phyloP scores from a whole-genome alignment of 1,284 basidiomycete species.

The Cystobasidiaceae sp. region DNA sequence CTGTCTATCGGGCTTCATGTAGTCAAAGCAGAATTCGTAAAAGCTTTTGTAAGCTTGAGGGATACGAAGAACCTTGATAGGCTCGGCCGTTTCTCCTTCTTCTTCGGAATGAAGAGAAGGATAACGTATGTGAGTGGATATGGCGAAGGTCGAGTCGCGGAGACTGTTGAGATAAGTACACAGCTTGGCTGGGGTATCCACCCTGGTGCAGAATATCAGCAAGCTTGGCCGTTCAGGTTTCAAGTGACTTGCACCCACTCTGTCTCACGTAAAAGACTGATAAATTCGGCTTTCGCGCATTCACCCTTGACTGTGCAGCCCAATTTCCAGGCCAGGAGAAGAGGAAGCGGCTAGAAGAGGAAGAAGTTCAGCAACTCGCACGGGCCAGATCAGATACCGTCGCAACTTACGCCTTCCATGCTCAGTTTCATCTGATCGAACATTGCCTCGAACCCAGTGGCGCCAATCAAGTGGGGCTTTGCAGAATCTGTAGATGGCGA shows the following conservation, averaged over 20 bases:
- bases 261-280: not conserved
- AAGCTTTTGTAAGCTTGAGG: conserved; percentile 1
- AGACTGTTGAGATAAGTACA: not conserved
- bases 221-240: no score
- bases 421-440: conserved; percentile 8
- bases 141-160: not conserved
- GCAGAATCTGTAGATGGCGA: not conserved
- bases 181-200: conserved; percentile 9
- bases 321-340: conserved; percentile 22
- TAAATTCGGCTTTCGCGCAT: not conserved
- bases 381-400: not conserved
- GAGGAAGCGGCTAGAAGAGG: not conserved
- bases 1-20: not conserved
- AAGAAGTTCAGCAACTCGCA: not conserved
- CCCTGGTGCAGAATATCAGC: conserved; percentile 6
- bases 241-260: not conserved
- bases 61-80: not conserved
- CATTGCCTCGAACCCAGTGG: not conserved
- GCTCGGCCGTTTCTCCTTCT: not conserved
- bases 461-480: not conserved
- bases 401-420: conserved; percentile 15
- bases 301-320: not conserved
- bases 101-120: not conserved
- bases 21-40: conserved; percentile 14
- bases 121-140: conserved; percentile 8